A percentile compares a stretch with the other conserved stretches of the same genome.
Conservation (phyloP, 2,329 filamentous ascomycete species). For the Lachnellula suecica region DNA sequence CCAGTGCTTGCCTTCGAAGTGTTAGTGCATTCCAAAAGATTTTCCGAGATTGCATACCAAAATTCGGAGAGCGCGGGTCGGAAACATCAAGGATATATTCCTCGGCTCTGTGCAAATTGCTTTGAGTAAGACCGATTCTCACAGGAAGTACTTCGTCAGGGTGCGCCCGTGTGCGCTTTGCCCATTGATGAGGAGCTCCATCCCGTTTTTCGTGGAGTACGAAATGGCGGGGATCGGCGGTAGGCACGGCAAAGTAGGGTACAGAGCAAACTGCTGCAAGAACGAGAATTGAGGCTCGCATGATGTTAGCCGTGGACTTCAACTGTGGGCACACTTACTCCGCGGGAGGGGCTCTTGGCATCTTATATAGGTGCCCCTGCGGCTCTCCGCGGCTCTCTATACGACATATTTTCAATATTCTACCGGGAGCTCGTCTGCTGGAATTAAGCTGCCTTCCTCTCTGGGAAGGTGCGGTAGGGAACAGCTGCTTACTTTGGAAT, state of each 20-base stretch:
- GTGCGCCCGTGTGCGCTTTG: slow-evolving; percentile 10
- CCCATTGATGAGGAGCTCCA: slow-evolving; percentile 12
- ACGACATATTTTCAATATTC: neutral
- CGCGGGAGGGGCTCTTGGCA: neutral
- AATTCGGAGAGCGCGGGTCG: slow-evolving; percentile 14
- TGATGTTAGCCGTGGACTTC: neutral
- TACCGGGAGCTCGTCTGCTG: too few species aligned
- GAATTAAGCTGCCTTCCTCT: too few species aligned
- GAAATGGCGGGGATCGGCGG: slow-evolving; percentile 3
- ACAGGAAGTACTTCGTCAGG: slow-evolving; percentile 35
- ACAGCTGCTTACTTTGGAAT: too few species aligned
- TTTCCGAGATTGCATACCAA: slow-evolving; percentile 2
- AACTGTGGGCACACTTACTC: neutral
- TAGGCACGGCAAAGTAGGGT: slow-evolving; percentile 7
- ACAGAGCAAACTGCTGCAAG: slow-evolving; percentile 3
- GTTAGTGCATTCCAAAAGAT: neutral
- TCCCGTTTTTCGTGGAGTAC: slow-evolving; percentile 14
- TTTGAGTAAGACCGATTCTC: slow-evolving; percentile 42
- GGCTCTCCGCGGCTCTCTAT: neutral
- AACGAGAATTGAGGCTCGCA: slow-evolving; percentile 6
- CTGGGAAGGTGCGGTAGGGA: too few species aligned
- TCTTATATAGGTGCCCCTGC: neutral
- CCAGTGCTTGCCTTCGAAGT: slow-evolving; percentile 28
- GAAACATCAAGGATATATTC: slow-evolving; percentile 38
- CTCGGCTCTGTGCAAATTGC: slow-evolving; percentile 41